Evolutionary conservation across 495 filamentous ascomycete genomes (phyloP).

Genomic region (Glutinoglossum americanum): DNA sequence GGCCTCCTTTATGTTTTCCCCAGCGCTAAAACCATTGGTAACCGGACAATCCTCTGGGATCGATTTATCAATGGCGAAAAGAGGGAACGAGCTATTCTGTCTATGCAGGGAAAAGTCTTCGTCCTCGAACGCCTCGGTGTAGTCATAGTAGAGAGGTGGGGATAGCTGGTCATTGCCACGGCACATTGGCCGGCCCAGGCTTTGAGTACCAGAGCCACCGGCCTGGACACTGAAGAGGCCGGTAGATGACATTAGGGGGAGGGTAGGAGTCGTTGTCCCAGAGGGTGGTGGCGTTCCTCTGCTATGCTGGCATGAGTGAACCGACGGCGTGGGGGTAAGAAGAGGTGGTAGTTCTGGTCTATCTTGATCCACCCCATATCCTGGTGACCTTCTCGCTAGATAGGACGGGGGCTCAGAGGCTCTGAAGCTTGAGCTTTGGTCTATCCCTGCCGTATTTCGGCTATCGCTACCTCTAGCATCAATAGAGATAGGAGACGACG

Average conservation of each 20-base stretch:
- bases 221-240: background rate
- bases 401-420: background rate
- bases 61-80: background rate
- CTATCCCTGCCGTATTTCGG: background rate
- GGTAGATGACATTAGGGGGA: background rate
- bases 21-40: background rate
- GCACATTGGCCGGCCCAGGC: background rate
- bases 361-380: background rate
- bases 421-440: background rate
- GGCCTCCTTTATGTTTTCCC: background rate
- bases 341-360: background rate
- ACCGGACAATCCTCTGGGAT: background rate
- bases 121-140: background rate
- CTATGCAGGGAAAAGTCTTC: background rate
- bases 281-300: background rate
- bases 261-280: background rate
- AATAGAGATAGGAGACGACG: background rate
- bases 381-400: background rate
- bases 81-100: background rate
- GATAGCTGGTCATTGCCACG: background rate
- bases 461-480: background rate
- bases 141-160: conserved; percentile 1
- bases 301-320: background rate
- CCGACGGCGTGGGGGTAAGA: background rate
- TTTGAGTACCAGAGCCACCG: background rate